Conservation (phyloP, 2,329 filamentous ascomycete genomes). For the Helotiales sp. region DNA sequence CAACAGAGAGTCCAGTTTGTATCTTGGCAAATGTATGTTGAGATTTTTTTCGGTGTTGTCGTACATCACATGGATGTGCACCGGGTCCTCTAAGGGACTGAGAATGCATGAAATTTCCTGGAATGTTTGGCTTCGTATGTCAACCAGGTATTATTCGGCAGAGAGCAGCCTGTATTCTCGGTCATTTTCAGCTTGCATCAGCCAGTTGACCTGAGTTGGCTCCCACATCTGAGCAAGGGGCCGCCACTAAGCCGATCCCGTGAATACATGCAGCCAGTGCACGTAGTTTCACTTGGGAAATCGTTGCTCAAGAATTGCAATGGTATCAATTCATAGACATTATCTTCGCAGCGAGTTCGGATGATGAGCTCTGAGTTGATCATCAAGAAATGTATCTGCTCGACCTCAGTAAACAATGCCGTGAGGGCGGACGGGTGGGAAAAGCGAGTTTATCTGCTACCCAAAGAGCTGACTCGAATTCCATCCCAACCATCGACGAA, state of each 20-base stretch:
- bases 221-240: conserved; percentile 39
- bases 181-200: conserved; percentile 11
- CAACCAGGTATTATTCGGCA: conserved; percentile 41
- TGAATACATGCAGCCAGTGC: conserved; percentile 12
- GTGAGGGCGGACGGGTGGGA: not conserved
- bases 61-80: conserved; percentile 45
- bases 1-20: conserved; percentile 54
- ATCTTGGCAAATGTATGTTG: conserved; percentile 51
- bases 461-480: conserved; percentile 42
- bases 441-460: not conserved
- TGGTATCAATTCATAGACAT: conserved; percentile 19
- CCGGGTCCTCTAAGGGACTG: conserved; percentile 44
- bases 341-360: not conserved
- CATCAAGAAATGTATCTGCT: conserved; percentile 41
- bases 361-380: conserved; percentile 41
- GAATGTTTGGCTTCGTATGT: conserved; percentile 45
- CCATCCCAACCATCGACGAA: conserved; percentile 41
- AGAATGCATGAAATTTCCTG: conserved; percentile 43
- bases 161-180: not conserved
- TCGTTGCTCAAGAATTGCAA: not conserved
- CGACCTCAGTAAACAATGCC: conserved; percentile 23
- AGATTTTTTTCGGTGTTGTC: not conserved
- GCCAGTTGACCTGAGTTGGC: conserved; percentile 38
- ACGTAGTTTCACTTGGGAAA: conserved; percentile 22
- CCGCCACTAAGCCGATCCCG: conserved; percentile 31